Percentiles rank a stretch among this genome's conserved stretches.
phyloP scores from a whole-genome alignment of 805 yeast genomes.

The Metschnikowia similis region DNA sequence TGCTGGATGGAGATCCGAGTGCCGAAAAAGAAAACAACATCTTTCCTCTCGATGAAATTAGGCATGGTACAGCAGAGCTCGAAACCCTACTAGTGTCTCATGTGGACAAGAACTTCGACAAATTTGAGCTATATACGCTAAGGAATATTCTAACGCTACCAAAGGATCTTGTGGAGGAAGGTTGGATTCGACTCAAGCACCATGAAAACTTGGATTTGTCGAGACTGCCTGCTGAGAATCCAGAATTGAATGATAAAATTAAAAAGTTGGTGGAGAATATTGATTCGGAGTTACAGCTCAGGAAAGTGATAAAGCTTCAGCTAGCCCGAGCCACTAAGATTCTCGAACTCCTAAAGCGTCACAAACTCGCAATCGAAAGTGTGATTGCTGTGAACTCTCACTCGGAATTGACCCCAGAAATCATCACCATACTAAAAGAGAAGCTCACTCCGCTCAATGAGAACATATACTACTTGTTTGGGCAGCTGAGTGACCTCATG shows the following conservation, averaged over 20 bases:
- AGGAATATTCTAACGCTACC: constrained; percentile 77
- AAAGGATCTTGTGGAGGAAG: constrained; percentile 54
- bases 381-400: constrained; percentile 15
- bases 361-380: constrained; percentile 24
- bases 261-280: constrained; percentile 34
- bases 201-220: constrained; percentile 49
- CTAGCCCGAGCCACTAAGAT: constrained; percentile 36
- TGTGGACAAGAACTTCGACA: constrained; percentile 80
- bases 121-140: constrained; percentile 74
- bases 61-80: constrained; percentile 73
- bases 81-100: constrained; percentile 72
- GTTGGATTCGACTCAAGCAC: constrained; percentile 65
- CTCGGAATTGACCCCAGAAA: constrained; percentile 18
- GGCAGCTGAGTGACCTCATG: constrained; percentile 39
- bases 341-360: constrained; percentile 26
- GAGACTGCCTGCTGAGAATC: constrained; percentile 3
- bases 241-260: constrained; percentile 2
- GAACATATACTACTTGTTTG: constrained; percentile 40
- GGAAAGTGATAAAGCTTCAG: constrained; percentile 38
- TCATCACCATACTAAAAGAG: constrained; percentile 25
- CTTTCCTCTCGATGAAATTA: constrained; percentile 48
- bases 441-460: constrained; percentile 44
- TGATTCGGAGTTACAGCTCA: constrained; percentile 39
- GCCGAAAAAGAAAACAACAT: constrained; percentile 7
- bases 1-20: constrained; percentile 10